Percentiles rank a stretch among this genome's conserved stretches.
These are phyloP conservation scores for Aspergillus heteromorphus DNA, from an alignment of 495 filamentous ascomycete species.

Conservation along the genomic window DNA sequence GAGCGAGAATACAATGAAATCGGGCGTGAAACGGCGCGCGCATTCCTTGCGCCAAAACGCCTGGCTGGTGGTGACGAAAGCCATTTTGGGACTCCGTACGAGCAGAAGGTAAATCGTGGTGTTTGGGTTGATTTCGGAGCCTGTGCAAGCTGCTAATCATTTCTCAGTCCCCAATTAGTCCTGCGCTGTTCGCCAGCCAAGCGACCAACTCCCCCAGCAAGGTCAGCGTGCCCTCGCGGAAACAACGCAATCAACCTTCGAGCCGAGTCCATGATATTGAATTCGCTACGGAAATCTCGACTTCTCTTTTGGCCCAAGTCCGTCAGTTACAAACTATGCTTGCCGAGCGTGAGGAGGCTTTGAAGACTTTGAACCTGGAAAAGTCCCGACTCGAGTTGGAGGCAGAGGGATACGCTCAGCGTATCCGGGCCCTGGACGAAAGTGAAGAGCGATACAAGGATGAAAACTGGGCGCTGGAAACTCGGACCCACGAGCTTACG, in stretches of 20 bases:
- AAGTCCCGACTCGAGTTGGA: slow-evolving; percentile 76
- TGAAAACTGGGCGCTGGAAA: slow-evolving; percentile 95
- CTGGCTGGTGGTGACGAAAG: slow-evolving; percentile 62
- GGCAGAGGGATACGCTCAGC: slow-evolving; percentile 69
- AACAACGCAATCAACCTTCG: slow-evolving; percentile 82
- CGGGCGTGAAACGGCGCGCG: slow-evolving; percentile 80
- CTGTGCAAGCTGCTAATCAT: slow-evolving; percentile 13
- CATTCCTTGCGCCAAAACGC: slow-evolving; percentile 77
- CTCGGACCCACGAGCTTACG: slow-evolving; percentile 75
- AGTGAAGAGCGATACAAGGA: slow-evolving; percentile 94
- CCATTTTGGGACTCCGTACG: slow-evolving; percentile 52
- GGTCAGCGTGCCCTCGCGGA: slow-evolving; percentile 75
- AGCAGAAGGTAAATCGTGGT: slow-evolving; percentile 44
- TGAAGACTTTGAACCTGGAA: slow-evolving; percentile 68
- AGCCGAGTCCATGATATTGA: slow-evolving; percentile 88
- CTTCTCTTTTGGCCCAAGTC: slow-evolving; percentile 81
- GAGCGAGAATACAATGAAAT: slow-evolving; percentile 96
- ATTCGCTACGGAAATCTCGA: slow-evolving; percentile 92
- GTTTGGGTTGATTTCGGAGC: background rate
- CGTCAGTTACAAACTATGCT: slow-evolving; percentile 80
- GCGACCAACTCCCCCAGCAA: slow-evolving; percentile 87
- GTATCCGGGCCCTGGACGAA: slow-evolving; percentile 77
- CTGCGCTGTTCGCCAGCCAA: slow-evolving; percentile 77
- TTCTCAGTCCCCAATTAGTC: slow-evolving; percentile 59
- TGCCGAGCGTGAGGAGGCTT: slow-evolving; percentile 76